Base-by-base conservation (phyloP, 208 protist genomes). In the Trypanosomatidae sp. region DNA sequence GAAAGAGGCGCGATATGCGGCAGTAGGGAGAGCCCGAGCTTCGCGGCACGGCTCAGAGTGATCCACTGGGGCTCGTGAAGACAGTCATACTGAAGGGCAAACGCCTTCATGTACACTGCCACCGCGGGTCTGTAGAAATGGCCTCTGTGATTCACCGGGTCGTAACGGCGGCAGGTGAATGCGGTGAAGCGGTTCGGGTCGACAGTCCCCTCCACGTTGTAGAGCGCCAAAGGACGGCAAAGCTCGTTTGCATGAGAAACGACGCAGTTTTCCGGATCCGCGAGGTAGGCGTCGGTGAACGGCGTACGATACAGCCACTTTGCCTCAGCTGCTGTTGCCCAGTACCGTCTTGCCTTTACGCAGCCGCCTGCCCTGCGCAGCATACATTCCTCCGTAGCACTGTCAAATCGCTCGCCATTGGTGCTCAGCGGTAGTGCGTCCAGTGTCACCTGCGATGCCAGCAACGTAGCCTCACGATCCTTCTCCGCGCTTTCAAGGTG, bases 331-430 rank as follows among this genome's bases (percentile, higher is more conserved):
- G 73, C 56, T 2, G 91, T 92, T 1, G 85, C 81, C 88, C 91
- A 95, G 69, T 93, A 95, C 5, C 55, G 74, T 30, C 82, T 88
- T 0, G 25, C 53, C 13, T 30, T 30, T 10, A 0, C 44, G 43
- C 30, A 15, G 47, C 15, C 43, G 43, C 41, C 19, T 17, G 28
- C 22, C 12, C 62, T 25, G 56, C 43, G 60, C 19, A 79, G n/a
- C 17, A 81, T 71, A 2, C 68, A 68, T 30, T 60, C 66, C 62
- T 85, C 73, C n/a, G 78, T 81, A 0, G 64, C 66, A 1, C 25
- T 66, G 22, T 83, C 77, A 59, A 95, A 89, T 0, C 71, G 76
- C 50, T 95, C 88, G 17, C 91, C 91, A 59, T 92, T 95, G 8
- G 88, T 93, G 71, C 81, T 90, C 13, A 86, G 69, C 7, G 84